Evolutionary conservation across 2,329 filamentous ascomycete species (phyloP), one percentile per base, ranked within the genome.

Genomic region (Pyrenochaeta sp.): DNA sequence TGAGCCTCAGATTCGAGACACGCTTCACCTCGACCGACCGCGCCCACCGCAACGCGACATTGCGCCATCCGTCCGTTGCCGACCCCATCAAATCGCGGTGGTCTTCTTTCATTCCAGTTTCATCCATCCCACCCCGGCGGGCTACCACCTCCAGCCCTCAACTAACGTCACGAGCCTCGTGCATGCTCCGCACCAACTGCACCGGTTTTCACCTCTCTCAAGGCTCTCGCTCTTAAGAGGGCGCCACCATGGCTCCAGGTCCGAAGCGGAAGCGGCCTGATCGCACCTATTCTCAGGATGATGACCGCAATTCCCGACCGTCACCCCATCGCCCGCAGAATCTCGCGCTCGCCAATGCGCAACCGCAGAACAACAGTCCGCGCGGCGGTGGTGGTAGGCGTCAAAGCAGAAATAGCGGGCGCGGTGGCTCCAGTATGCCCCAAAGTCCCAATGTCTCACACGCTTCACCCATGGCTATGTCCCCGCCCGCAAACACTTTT

Each of bases 191-290:
- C 69, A 51, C 57, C 54, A 52, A 61, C 46, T 55, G 42, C 41
- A 54, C 60, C 54, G 58, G 64, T 50, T 54, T 43, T 51, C 41
- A 51, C 57, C 58, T 63, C 60, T 49, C 58, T 49, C 61, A 54
- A 63, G 67, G 60, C 67, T 69, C 63, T 64, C 61, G 54, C 58
- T 58, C 55, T 42, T 64, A 60, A 64, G 62, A 68, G 61, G 23
- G 23, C 9, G 9, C 23, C 23, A 27, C 29, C 36, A 85, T 85
- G 83, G 77, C 82, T 72, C 82, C 80, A 60, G 23, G 23, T 9
- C 74, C 77, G 48, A 88, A 87, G 78, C 79, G 85, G 58, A 87
- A 87, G 78, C 78, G 81, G 53, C 72, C 75, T 30, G 81, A 83
- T 42, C 75, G 78, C 56, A 75, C 71, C 41, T 76, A 73, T 52